These are phyloP conservation scores for Pseudoturritis turrita DNA, from an alignment of 345 rosid species.

Conservation along the genomic window DNA sequence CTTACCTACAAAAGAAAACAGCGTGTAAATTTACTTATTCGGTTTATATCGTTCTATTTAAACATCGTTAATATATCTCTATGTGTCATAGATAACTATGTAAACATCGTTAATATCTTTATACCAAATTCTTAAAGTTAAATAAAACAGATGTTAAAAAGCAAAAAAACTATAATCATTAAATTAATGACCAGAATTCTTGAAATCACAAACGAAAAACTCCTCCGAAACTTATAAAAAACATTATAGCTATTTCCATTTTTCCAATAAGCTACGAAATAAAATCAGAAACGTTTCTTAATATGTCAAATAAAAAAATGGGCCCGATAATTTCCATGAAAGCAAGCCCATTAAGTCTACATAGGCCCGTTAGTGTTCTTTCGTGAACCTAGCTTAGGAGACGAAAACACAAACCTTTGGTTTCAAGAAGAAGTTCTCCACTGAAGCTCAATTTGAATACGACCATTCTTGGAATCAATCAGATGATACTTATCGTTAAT, in stretches of 20 bases:
- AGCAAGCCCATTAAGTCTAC: no score
- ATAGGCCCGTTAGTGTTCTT: no score
- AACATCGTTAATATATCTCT: no score
- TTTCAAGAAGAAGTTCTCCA: conserved; percentile 68
- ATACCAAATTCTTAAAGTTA: no score
- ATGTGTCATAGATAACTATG: no score
- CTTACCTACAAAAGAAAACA: no score
- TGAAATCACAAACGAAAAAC: not conserved
- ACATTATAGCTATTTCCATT: not conserved
- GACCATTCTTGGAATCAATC: conserved; percentile 85
- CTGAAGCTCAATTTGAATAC: conserved; percentile 74
- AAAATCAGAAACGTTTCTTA: not conserved
- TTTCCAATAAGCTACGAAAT: not conserved
- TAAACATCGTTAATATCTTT: no score
- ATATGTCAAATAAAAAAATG: not conserved
- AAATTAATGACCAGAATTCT: not conserved
- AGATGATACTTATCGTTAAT: conserved; percentile 83
- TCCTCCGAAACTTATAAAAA: not conserved
- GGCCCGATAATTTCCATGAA: not conserved
- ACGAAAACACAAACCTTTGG: not conserved
- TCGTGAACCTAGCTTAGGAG: not conserved
- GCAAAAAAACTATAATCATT: no score
- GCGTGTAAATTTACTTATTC: no score
- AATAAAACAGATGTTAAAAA: no score
- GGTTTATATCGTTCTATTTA: no score